Percentiles rank a stretch among this genome's conserved stretches.
These are phyloP conservation scores for Talaromyces sp. DNA, from an alignment of 2,329 filamentous ascomycete genomes.

Conservation along the genomic window DNA sequence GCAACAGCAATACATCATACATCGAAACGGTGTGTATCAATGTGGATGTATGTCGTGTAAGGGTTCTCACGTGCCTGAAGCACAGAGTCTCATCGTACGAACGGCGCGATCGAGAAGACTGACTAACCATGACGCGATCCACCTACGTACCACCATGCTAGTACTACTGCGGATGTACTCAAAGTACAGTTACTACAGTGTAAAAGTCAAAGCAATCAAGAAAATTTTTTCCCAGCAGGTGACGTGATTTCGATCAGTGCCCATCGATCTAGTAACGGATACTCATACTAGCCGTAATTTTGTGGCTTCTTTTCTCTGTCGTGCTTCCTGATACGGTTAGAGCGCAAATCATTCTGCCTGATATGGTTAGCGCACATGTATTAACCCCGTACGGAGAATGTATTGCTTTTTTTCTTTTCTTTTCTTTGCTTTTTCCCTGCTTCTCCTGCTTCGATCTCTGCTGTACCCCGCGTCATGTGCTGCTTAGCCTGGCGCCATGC, in stretches of 20 bases:
- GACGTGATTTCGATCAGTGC: conserved; percentile 5
- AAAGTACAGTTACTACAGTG: no score
- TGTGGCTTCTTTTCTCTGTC: conserved; percentile 9
- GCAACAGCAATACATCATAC: neutral
- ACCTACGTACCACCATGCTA: neutral
- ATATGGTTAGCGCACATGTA: neutral
- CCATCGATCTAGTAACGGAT: neutral
- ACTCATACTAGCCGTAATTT: conserved; percentile 6
- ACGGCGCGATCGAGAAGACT: neutral
- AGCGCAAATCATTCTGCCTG: conserved; percentile 10
- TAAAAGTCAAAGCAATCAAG: neutral
- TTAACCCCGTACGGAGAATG: neutral
- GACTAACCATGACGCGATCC: neutral
- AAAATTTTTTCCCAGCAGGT: conserved; percentile 15
- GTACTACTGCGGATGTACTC: no score
- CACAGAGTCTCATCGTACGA: neutral
- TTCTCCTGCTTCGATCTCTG: conserved; percentile 6
- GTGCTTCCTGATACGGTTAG: conserved; percentile 14
- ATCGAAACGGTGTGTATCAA: neutral
- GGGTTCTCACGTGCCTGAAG: neutral
- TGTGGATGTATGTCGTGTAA: neutral
- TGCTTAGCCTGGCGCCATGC: neutral
- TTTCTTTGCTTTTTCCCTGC: neutral
- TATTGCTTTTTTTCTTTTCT: neutral
- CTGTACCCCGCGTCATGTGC: conserved; percentile 18